phyloP scores from a whole-genome alignment of 345 rosid genomes.

The Pugionium dolabratum region DNA sequence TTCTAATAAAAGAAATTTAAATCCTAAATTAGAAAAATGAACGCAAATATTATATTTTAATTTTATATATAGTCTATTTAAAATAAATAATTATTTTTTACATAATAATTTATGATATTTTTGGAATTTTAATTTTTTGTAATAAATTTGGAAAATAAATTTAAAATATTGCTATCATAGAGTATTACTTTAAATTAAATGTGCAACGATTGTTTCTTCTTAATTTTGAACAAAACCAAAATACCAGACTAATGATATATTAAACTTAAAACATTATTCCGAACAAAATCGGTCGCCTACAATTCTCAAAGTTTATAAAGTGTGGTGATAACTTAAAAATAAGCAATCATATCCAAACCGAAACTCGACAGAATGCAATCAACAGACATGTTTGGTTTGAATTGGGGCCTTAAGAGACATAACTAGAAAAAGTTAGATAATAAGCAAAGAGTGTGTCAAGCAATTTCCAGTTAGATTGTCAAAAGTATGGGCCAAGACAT shows the following conservation, averaged over 20 bases:
- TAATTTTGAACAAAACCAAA: neutral
- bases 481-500: slow-evolving; percentile 35
- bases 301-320: neutral
- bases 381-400: slow-evolving; percentile 31
- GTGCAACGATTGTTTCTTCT: neutral
- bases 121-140: too few relatives aligned
- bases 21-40: too few relatives aligned
- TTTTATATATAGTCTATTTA: too few relatives aligned
- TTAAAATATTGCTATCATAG: too few relatives aligned
- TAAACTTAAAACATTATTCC: neutral
- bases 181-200: too few relatives aligned
- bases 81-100: too few relatives aligned
- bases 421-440: slow-evolving; percentile 25
- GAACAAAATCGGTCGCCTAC: neutral
- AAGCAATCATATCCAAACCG: slow-evolving; percentile 8
- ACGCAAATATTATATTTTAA: too few relatives aligned
- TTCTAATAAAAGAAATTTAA: too few relatives aligned
- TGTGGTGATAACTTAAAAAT: neutral
- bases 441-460: slow-evolving; percentile 17
- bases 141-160: too few relatives aligned
- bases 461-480: slow-evolving; percentile 29
- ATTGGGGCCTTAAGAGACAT: slow-evolving; percentile 28
- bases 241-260: neutral
- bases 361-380: slow-evolving; percentile 34
- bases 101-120: too few relatives aligned